Evolutionary conservation across 2,329 filamentous ascomycete species (phyloP).

Genomic region (Alternaria incomplexa): DNA sequence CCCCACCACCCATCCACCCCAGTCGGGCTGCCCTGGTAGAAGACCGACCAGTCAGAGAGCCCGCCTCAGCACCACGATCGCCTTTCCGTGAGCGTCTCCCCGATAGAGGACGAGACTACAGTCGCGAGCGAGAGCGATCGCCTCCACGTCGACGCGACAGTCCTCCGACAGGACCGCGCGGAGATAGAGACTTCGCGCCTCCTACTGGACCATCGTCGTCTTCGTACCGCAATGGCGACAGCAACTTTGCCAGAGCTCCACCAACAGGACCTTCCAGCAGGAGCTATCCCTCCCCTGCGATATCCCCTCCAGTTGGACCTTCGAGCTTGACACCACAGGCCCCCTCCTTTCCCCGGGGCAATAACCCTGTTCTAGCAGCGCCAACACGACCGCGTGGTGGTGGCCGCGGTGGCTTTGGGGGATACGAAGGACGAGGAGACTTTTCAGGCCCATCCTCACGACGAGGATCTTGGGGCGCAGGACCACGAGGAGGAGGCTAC

Average conservation of each 20-base stretch:
- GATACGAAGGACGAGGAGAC: constrained; percentile 46
- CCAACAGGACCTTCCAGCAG: constrained; percentile 49
- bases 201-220: constrained; percentile 44
- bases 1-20: constrained; percentile 62
- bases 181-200: constrained; percentile 45
- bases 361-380: constrained; percentile 47
- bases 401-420: constrained; percentile 48
- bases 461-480: constrained; percentile 45
- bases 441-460: constrained; percentile 42
- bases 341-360: constrained; percentile 43
- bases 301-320: constrained; percentile 50
- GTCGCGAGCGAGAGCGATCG: constrained; percentile 39
- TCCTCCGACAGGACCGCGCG: constrained; percentile 45
- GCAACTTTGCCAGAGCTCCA: constrained; percentile 43
- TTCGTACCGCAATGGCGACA: constrained; percentile 46
- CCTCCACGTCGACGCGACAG: constrained; percentile 48
- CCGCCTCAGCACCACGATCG: constrained; percentile 42
- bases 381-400: constrained; percentile 50
- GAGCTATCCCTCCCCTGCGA: constrained; percentile 45
- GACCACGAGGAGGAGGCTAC: constrained; percentile 39
- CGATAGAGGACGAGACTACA: constrained; percentile 33
- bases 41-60: constrained; percentile 31
- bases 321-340: constrained; percentile 38
- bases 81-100: constrained; percentile 46
- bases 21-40: constrained; percentile 56